Percentiles rank a stretch among this genome's conserved stretches.
Evolutionary conservation across 768 basidiomycete genomes (phyloP).

Genomic region (Leccinum rimulosum): DNA sequence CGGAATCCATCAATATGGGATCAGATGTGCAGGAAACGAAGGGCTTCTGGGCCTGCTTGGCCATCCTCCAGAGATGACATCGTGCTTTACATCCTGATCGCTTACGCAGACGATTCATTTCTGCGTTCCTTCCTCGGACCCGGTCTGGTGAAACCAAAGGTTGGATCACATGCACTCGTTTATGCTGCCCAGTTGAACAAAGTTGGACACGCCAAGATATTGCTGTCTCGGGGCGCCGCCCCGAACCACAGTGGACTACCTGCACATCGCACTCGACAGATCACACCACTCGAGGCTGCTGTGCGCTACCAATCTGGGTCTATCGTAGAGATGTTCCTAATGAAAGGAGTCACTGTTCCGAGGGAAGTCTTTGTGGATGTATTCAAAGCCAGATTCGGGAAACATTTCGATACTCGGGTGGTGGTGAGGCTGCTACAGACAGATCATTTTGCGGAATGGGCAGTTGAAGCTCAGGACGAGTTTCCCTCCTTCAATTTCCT

Average conservation of each 20-base stretch:
- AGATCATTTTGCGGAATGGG: background rate
- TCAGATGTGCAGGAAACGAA: background rate
- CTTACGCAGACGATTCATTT: background rate
- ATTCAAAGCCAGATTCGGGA: background rate
- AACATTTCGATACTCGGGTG: background rate
- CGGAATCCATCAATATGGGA: conserved; percentile 4
- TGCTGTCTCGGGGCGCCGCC: background rate
- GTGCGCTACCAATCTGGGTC: background rate
- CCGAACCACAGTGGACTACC: background rate
- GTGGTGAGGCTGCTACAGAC: background rate
- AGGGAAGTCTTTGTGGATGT: background rate
- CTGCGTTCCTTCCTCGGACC: background rate
- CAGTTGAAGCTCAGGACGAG: background rate
- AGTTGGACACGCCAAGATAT: background rate
- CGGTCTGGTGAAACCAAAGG: background rate
- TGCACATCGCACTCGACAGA: background rate
- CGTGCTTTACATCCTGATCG: background rate
- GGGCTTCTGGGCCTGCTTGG: background rate
- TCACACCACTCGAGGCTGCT: background rate
- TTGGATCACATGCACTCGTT: background rate
- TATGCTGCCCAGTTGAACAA: background rate
- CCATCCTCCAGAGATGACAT: conserved; percentile 1
- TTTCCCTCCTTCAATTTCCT: background rate
- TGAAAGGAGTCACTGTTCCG: background rate
- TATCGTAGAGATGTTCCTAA: background rate